Evolutionary conservation across 129 eudicot genomes (phyloP), one percentile per base, ranked within the genome.

Genomic region (Flaveria bidentis): DNA sequence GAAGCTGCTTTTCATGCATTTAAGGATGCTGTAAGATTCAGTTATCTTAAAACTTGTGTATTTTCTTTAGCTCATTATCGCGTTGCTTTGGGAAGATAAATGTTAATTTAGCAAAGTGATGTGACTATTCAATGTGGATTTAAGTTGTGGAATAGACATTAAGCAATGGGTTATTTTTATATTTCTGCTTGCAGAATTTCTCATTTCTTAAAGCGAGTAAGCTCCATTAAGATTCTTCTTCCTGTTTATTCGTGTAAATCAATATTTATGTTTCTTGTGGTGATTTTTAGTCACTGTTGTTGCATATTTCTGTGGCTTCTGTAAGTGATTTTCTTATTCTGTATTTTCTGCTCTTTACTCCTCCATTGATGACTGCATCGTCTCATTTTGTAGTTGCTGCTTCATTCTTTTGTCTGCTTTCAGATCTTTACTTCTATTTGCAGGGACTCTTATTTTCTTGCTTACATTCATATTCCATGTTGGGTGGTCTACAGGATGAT

Each of bases 1-100:
- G 92, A 95, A 87, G 88, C 84, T 25, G 97, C 92, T 60, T 95
- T 84, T 89, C 71, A 14, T 75, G 95, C 97, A 55, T 91, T 95
- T 72, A 95, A 86, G 76, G 81, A 74, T 69, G 96, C 97, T 70
- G 99, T 95, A 91, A 83, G 94, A 76, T 65, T 20, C 28, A 0
- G 2, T 69, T 23, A 16, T 64, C 28, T 13, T 73, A 42, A 66
- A 6, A 50, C 36, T 46, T 57, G 49, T 42, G 78, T 42, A 60
- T 28, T 58, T 68, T 58, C 36, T 39, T 70, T 33, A 42, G 17
- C 66, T 25, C 23, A 30, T 57, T 51, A 56, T 7, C 33, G 68
- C 22, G 20, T 58, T 15, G 74, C 33, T 61, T 9, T 26, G 15
- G 51, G 55, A 65, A 50, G 80, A 39, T 13, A 51, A 65, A 39